phyloP scores from a whole-genome alignment of 2,329 filamentous ascomycete genomes.

The Zymoseptoria ardabiliae region DNA sequence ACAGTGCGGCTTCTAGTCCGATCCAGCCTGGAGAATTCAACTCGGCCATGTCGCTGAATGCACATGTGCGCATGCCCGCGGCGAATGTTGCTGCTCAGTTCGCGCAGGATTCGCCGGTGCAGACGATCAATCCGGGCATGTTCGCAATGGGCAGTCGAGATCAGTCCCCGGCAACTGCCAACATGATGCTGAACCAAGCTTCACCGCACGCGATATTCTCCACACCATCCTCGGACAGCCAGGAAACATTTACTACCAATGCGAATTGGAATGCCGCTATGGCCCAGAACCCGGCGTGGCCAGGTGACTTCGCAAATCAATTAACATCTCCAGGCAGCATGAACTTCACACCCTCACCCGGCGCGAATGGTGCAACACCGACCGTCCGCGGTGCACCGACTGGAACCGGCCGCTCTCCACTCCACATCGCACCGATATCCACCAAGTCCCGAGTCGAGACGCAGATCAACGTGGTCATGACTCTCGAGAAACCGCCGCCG shows the following conservation, averaged over 20 bases:
- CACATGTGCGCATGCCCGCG: conserved; percentile 18
- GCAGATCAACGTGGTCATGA: conserved; percentile 83
- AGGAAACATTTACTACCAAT: conserved; percentile 26
- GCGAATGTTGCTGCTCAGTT: conserved; percentile 16
- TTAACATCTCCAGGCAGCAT: conserved; percentile 28
- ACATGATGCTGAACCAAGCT: conserved; percentile 25
- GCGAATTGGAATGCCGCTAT: conserved; percentile 22
- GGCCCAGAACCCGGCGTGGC: conserved; percentile 28
- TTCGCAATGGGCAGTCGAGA: conserved; percentile 27
- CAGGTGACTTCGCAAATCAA: conserved; percentile 24
- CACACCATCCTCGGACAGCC: conserved; percentile 31
- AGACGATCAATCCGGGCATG: conserved; percentile 30
- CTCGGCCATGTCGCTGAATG: conserved; percentile 23
- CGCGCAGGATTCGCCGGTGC: conserved; percentile 24
- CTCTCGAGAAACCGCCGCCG: conserved; percentile 64
- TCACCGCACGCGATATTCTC: conserved; percentile 31
- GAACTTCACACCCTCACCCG: conserved; percentile 30
- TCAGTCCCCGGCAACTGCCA: conserved; percentile 23
- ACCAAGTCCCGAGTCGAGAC: conserved; percentile 89
- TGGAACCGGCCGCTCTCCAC: conserved; percentile 23
- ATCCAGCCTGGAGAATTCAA: conserved; percentile 24
- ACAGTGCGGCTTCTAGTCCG: conserved; percentile 53
- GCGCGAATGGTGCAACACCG: conserved; percentile 24
- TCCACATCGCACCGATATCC: conserved; percentile 32
- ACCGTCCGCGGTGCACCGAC: conserved; percentile 7